These are phyloP conservation scores for Trichoderma virens DNA, from an alignment of 495 filamentous ascomycete species.

Conservation along the genomic window DNA sequence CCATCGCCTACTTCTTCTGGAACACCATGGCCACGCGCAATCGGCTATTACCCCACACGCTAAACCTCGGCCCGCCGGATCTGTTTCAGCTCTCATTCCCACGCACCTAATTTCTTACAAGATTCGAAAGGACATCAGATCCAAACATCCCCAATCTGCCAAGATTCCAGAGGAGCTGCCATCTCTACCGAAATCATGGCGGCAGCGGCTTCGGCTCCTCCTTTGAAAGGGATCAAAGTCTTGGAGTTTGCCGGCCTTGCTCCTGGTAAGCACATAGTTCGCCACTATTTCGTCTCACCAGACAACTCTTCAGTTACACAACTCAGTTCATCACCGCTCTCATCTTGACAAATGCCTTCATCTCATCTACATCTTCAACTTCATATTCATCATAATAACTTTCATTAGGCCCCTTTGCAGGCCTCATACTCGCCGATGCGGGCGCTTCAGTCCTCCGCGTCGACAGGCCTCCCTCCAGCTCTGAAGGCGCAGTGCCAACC, in stretches of 20 bases:
- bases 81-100: not conserved
- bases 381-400: conserved; percentile 12
- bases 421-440: conserved; percentile 80
- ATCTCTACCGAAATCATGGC: not conserved
- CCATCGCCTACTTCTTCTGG: not conserved
- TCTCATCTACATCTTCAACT: not conserved
- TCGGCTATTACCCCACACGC: conserved; percentile 4
- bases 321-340: not conserved
- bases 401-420: conserved; percentile 72
- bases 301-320: not conserved
- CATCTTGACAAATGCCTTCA: no score
- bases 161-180: not conserved
- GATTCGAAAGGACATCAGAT: not conserved
- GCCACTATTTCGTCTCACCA: conserved; percentile 1
- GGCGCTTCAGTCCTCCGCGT: conserved; percentile 83
- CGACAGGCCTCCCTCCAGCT: conserved; percentile 51
- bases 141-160: not conserved
- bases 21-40: not conserved
- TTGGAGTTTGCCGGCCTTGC: conserved; percentile 87
- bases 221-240: conserved; percentile 69
- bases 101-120: not conserved
- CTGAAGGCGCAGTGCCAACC: conserved; percentile 33
- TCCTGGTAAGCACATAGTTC: conserved; percentile 62
- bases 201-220: conserved; percentile 32
- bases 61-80: conserved; percentile 5